Evolutionary conservation across 2,329 filamentous ascomycete species (phyloP), one percentile per base, ranked within the genome.

Genomic region (Biscogniauxia marginata): DNA sequence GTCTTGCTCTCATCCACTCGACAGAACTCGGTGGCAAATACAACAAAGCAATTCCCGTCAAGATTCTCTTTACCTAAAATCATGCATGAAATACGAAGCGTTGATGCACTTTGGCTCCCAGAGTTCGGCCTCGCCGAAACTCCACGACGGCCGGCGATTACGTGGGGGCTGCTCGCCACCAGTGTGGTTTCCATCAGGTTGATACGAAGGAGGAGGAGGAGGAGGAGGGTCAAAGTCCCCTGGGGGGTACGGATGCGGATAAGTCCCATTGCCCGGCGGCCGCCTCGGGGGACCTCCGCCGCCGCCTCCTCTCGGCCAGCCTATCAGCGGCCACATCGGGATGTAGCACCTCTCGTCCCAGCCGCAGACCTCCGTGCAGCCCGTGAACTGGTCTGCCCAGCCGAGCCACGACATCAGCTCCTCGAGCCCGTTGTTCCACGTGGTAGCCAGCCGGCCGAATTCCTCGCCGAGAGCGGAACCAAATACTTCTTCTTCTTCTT

Each of bases 351-450:
- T 70, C 61, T 80, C 75, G 54, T 77, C 72, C 65, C 70, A 72
- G 3, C 59, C 73, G 55, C 78, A 81, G 44, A 70, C 70, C 24
- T 71, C 63, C 3, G 70, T 59, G 56, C 78, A 81, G 7, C 69
- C 67, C 1, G 72, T 68, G 64, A 75, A 79, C 64, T 79, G 74
- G 23, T 76, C 75, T 34, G 74, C 76, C 79, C 79, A 82, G 4
- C 78, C 79, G 0, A 81, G 68, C 78, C 79, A 82, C 1, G 79
- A 77, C 63, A 75, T 74, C 9, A 81, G 63, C 58, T 78, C 73
- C 47, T 75, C 70, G 3, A 79, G 56, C 16, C 71, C 65, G 5
- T 67, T 53, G n/a, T 57, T 64, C 72, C 75, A 76, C 3, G 49
- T 11, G 50, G 34, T 16, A 7, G 56, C 58, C 18, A 43, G 52